Percentiles rank a stretch among this genome's conserved stretches.
These are phyloP conservation scores for Penicillium fimorum DNA, from an alignment of 495 filamentous ascomycete species.

Conservation along the genomic window DNA sequence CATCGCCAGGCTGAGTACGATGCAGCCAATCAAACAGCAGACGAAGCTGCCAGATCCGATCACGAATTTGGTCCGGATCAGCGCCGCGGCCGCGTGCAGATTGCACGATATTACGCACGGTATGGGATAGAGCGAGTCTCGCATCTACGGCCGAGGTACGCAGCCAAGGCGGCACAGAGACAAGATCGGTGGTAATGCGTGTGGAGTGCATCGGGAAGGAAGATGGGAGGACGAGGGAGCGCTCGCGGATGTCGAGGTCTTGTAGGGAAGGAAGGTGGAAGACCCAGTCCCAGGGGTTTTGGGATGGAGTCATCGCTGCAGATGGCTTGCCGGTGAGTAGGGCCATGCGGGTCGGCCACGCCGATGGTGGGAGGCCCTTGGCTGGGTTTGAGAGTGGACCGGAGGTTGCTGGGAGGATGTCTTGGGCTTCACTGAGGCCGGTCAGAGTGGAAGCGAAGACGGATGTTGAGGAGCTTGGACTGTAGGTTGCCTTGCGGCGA, in stretches of 20 bases:
- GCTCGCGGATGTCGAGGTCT: conserved; percentile 72
- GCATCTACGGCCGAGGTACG: conserved; percentile 73
- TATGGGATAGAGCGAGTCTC: conserved; percentile 66
- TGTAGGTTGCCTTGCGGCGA: conserved; percentile 70
- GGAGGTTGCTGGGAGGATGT: conserved; percentile 35
- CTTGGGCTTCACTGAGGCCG: conserved; percentile 42
- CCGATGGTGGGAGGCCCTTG: conserved; percentile 34
- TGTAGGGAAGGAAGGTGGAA: conserved; percentile 63
- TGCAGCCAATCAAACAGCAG: conserved; percentile 84
- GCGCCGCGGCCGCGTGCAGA: conserved; percentile 33
- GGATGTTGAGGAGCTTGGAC: conserved; percentile 52
- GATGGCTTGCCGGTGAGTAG: conserved; percentile 26
- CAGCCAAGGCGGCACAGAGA: conserved; percentile 40
- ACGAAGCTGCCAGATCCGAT: conserved; percentile 71
- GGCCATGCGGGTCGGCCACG: conserved; percentile 23
- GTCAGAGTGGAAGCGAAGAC: conserved; percentile 73
- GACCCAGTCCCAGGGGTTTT: conserved; percentile 69
- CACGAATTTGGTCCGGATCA: conserved; percentile 48
- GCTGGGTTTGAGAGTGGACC: conserved; percentile 24
- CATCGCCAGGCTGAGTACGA: conserved; percentile 32
- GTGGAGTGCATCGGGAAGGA: conserved; percentile 39
- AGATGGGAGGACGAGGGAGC: conserved; percentile 67
- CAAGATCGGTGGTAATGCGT: conserved; percentile 36
- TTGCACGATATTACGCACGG: conserved; percentile 55
- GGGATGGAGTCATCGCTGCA: conserved; percentile 38